Base-by-base conservation (phyloP, 2,329 filamentous ascomycete genomes). In the Penicillium sumatraense region DNA sequence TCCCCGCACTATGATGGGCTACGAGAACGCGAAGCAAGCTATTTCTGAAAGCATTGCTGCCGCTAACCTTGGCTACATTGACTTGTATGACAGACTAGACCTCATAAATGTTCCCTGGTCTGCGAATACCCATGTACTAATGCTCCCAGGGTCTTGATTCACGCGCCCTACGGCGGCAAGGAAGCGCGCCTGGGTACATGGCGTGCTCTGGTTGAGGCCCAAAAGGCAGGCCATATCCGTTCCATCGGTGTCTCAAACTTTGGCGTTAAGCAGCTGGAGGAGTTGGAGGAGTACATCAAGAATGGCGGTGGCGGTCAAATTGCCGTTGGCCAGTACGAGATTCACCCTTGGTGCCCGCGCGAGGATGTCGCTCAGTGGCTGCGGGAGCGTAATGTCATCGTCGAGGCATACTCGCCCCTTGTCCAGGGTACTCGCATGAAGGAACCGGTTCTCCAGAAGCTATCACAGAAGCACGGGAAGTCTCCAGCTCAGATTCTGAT, bases 301-400 rank as follows among this genome's bases (percentile, higher is more conserved):
- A 64, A 62, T 24, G 69, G 70, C 9, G 68, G 62, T 41, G 84
- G 83, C 3, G 90, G 90, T 21, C 78, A 90, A 36, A 83, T 96
- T 67, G 89, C 87, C 57, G 89, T 96, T 33, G 92, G 91, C 36
- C 93, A 96, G 75, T 91, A 89, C 75, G 93, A 97, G 75, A 78
- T 97, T 10, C 93, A 97, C 74, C 93, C 93, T 1, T 97, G 91
- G 92, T 85, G 92, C 38, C 81, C 86, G 8, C 82, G 92, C n/a
- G 78, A 81, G 20, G 91, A 96, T 67, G 91, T 97, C 57, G 86
- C 87, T 8, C 78, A 84, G 44, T 97, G 92, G 91, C 89, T 89
- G 64, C 73, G 80, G 59, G 80, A 87, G 72, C 80, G 85, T 16
- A 80, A 81, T 56, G 78, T 90, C 18, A 81, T 85, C 27, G 71